phyloP scores from a whole-genome alignment of 2,329 filamentous ascomycete genomes.

The Zasmidium cellare region DNA sequence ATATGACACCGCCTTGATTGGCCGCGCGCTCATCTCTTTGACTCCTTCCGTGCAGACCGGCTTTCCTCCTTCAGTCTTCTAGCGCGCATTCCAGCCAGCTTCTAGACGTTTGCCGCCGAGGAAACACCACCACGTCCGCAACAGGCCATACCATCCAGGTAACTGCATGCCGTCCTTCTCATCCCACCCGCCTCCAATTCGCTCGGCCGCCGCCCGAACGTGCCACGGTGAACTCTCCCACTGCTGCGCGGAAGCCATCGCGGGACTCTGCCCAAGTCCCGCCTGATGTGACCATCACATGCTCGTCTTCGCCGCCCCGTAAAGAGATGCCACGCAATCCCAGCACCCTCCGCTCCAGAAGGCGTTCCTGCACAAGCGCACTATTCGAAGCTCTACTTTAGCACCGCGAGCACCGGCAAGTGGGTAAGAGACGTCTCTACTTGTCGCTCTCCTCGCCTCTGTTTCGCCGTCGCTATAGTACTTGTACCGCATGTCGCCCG shows the following conservation, averaged over 20 bases:
- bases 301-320: background rate
- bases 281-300: background rate
- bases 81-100: background rate
- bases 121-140: background rate
- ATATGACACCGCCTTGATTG: background rate
- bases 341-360: background rate
- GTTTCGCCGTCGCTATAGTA: background rate
- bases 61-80: background rate
- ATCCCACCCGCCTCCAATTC: background rate
- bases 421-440: background rate
- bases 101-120: background rate
- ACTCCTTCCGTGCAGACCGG: background rate
- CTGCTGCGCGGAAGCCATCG: background rate
- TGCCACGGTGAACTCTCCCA: background rate
- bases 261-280: background rate
- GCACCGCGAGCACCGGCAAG: conserved; percentile 6
- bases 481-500: background rate
- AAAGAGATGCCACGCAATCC: background rate
- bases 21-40: background rate
- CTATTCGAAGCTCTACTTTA: background rate
- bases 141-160: background rate
- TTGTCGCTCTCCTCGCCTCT: background rate
- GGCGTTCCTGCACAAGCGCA: background rate
- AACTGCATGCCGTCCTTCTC: too few relatives aligned
- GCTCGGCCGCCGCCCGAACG: background rate